A percentile compares a stretch with the other conserved stretches of the same genome.
Conservation (phyloP, 148 eudicot species). For the Polygonum aviculare region DNA sequence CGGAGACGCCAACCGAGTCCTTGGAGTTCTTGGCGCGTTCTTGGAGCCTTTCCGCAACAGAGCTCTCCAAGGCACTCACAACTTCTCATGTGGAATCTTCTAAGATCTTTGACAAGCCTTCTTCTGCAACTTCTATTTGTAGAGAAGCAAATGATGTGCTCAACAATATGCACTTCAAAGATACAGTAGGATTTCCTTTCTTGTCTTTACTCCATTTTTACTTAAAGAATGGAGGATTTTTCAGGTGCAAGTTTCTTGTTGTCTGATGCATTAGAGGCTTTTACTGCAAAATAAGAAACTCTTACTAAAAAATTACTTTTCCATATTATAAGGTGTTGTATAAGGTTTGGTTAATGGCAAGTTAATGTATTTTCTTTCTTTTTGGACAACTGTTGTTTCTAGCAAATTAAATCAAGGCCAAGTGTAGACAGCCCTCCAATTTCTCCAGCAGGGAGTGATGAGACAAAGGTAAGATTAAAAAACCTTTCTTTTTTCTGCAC, state of each 20-base stretch:
- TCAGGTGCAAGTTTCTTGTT: too few relatives aligned
- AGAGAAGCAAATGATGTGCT: constrained; percentile 15
- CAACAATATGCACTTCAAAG: constrained; percentile 20
- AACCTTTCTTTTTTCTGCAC: not conserved
- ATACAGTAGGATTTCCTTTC: constrained; percentile 29
- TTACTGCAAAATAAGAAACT: too few relatives aligned
- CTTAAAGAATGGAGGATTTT: not conserved
- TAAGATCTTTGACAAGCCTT: constrained; percentile 5
- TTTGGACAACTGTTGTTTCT: not conserved
- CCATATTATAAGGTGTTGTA: not conserved
- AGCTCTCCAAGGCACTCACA: constrained; percentile 68
- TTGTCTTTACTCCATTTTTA: constrained; percentile 16
- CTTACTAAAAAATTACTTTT: too few relatives aligned
- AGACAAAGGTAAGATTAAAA: constrained; percentile 38
- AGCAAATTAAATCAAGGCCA: constrained; percentile 20
- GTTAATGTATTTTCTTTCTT: not conserved
- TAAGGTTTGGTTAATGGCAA: not conserved
- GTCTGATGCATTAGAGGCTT: too few relatives aligned
- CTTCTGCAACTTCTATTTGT: not conserved
- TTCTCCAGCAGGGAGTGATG: constrained; percentile 69
- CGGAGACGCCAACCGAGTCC: constrained; percentile 81
- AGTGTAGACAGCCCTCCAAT: constrained; percentile 47
- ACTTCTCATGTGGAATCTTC: not conserved
- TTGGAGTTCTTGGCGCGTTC: constrained; percentile 91
- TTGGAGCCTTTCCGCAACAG: constrained; percentile 82